Conservation (phyloP, 2,329 filamentous ascomycete genomes). For the Colletotrichum sidae region DNA sequence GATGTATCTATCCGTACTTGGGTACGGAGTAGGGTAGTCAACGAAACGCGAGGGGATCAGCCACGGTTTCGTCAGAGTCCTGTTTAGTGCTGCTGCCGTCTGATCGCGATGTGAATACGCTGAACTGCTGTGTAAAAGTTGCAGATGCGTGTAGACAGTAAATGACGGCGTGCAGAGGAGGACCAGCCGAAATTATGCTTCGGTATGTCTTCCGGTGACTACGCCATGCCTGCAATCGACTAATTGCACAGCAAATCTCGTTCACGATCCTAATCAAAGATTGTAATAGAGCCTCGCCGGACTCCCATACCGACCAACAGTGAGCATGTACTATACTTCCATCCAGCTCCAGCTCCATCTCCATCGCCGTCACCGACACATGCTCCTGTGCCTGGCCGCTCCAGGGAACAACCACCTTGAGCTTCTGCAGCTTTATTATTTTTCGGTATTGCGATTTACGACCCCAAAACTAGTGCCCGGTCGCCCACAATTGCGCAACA, state of each 20-base stretch:
- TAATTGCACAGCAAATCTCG: too few species aligned
- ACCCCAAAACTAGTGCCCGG: conserved; percentile 19
- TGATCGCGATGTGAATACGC: background rate
- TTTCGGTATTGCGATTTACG: background rate
- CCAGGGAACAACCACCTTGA: conserved; percentile 25
- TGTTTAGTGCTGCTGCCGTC: background rate
- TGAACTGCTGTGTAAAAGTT: too few species aligned
- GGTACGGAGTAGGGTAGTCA: too few species aligned
- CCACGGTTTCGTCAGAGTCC: conserved; percentile 1
- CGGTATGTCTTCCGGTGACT: background rate
- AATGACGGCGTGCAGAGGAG: too few species aligned
- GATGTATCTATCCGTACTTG: too few species aligned
- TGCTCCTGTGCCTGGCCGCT: conserved; percentile 15
- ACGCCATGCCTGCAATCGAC: too few species aligned
- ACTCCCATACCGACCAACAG: background rate
- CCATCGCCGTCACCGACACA: background rate
- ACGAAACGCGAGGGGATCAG: too few species aligned
- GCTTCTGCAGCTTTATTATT: background rate
- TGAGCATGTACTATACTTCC: background rate
- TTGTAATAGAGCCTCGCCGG: too few species aligned
- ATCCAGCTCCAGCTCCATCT: background rate
- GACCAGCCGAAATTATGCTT: background rate
- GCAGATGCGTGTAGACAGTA: too few species aligned
- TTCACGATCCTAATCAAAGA: too few species aligned
- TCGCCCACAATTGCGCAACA: conserved; percentile 32